Base-by-base conservation (phyloP, 352 stramenopile genomes). In the Globisporangium viniferum region DNA sequence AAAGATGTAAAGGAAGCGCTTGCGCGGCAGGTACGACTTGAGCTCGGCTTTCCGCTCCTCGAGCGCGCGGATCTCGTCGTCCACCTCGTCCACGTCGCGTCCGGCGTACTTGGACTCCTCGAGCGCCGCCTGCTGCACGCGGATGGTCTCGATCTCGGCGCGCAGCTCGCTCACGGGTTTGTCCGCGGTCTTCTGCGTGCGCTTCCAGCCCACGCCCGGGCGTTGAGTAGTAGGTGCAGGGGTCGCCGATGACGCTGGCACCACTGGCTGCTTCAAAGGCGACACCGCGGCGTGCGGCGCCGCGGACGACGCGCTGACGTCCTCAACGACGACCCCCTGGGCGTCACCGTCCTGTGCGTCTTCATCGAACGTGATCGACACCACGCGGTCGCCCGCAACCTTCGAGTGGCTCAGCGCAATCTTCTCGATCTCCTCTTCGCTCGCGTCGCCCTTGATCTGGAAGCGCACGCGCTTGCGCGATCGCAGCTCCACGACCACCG, bases 1-100 rank as follows among this genome's bases (percentile, higher is more conserved):
- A 73, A 95, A 93, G 65, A 95, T 91, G 72, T 77, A 89, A 48
- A 93, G 63, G 62, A 93, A 92, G 59, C 84, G 82, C 71, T 91
- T 92, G 67, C 82, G 87, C 48, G 87, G 87, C 61, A 95, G 72
- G 61, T 81, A 73, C 46, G 79, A 72, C 79, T 91, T 88, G 31
- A 95, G 69, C 53, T 80, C 80, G n/a, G 62, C 68, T 70, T 95
- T 95, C 20, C 75, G 85, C 49, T 73, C 70, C 67, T 95, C 85
- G n/a, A 93, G 70, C 41, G 59, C 70, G 9, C 66, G 73, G 55
- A 95, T 91, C 74, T 93, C 84, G 44, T 90, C 88, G 62, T 95
- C 82, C 20, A 68, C 83, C 39, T 91, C 88, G 66, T 95, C 88
- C 56, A 95, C 89, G 63, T 95, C 88, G 22, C 88, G 82, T 46